These are phyloP conservation scores for Acanthamoeba healyi DNA, from an alignment of 208 protist species.

Conservation along the genomic window DNA sequence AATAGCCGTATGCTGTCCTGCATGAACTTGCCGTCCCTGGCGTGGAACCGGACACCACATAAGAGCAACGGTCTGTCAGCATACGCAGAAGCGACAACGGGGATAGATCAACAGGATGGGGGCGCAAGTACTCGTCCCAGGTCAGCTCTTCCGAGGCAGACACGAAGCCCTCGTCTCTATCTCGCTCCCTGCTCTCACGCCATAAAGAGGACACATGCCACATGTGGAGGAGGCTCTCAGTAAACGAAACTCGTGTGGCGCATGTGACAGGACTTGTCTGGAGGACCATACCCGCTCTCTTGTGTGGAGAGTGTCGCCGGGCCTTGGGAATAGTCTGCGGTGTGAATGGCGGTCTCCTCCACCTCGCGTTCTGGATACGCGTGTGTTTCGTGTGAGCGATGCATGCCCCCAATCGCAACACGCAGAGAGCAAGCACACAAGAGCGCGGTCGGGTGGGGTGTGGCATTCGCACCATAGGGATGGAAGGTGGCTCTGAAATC, in stretches of 20 bases:
- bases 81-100: no score
- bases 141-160: slow-evolving; percentile 17
- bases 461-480: slow-evolving; percentile 47
- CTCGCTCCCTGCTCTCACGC: slow-evolving; percentile 25
- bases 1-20: slow-evolving; percentile 8
- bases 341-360: slow-evolving; percentile 25
- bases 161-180: slow-evolving; percentile 37
- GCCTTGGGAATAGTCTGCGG: slow-evolving; percentile 35
- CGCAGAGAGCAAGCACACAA: no score
- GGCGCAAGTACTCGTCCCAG: slow-evolving; percentile 6
- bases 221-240: no score
- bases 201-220: no score
- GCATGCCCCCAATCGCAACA: no score
- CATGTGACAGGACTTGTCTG: no score
- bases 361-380: slow-evolving; percentile 53
- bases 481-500: slow-evolving; percentile 60
- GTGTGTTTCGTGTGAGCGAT: no score
- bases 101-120: background rate
- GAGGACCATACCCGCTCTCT: background rate
- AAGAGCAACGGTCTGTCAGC: no score
- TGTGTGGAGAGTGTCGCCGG: background rate
- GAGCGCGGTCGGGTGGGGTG: no score
- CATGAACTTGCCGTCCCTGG: slow-evolving; percentile 9
- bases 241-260: no score
- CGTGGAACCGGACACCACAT: background rate